Base-by-base conservation (phyloP, 73 alveolate genomes). In the Paramecium caudatum region DNA sequence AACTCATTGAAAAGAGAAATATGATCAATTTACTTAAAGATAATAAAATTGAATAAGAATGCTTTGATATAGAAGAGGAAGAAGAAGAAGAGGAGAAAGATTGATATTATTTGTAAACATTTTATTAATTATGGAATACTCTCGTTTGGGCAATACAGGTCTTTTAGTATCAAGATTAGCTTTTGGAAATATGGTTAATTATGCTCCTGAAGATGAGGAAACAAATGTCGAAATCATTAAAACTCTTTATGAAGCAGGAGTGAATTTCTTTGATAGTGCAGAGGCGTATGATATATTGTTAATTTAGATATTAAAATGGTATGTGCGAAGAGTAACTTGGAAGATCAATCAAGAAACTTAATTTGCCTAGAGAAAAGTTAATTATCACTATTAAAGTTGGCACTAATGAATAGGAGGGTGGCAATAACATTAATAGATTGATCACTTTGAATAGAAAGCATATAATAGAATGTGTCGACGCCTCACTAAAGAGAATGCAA, bases 201-300 rank as follows among this genome's bases (percentile, higher is more conserved):
- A 70, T 43, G 68, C 80, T 0, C 81, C 32, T 33, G 45, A 65
- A 16, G 91, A 43, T 32, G 70, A 74, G 32, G 82, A 93, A 32
- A 82, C 55, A 6, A 61, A 46, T 27, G 82, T 82, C 27, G 95
- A 95, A 30, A 23, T 65, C 46, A 82, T 95, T 19, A 94, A 94
- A 90, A 91, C 78, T 32, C 93, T 95, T 36, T 82, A 91, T 46
- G 97, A 93, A 39, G 91, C 92, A 32, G 99, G 99, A 10, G 92
- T 97, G 93, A 97, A 96, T 94, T 97, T 97, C 94, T 96, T 97
- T 82, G 99, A 97, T 93, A 96, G 98, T 30, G 99, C 99, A 1
- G 99, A 97, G 92, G 82, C 90, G 83, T 97, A 97, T 91, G 99
- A 99, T 68, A 1, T 34, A 65, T n/a, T 45, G 32, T n/a, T 13